Conservation (phyloP, 305 asterid species). For the Solanum aculeatissimum region DNA sequence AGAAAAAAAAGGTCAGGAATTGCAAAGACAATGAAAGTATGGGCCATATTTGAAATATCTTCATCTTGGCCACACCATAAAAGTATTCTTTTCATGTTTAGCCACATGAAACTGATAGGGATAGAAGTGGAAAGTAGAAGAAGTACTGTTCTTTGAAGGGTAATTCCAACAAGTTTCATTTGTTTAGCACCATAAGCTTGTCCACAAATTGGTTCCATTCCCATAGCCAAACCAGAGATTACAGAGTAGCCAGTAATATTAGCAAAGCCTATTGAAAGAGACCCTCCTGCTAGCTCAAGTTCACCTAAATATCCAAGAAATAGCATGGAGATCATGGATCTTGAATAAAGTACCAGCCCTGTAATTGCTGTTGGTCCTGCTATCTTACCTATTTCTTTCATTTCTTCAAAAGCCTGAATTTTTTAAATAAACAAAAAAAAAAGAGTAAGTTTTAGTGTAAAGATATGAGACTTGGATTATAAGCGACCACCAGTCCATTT, state of each 20-base stretch:
- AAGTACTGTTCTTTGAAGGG: constrained; percentile 68
- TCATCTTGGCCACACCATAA: constrained; percentile 74
- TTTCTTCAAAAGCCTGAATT: constrained; percentile 56
- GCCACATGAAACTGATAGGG: constrained; percentile 78
- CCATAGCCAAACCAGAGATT: constrained; percentile 94
- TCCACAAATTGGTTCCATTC: constrained; percentile 98
- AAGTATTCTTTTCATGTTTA: constrained; percentile 61
- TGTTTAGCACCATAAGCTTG: constrained; percentile 89
- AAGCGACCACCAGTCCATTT: neutral
- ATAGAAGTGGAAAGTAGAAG: constrained; percentile 62
- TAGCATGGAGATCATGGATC: constrained; percentile 93
- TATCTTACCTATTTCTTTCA: constrained; percentile 71
- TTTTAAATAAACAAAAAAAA: neutral
- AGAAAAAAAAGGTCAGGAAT: constrained; percentile 82
- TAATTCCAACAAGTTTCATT: constrained; percentile 75
- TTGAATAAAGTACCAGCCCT: constrained; percentile 63
- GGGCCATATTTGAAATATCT: constrained; percentile 62
- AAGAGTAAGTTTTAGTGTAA: neutral
- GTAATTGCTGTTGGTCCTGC: constrained; percentile 81
- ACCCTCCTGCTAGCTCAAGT: constrained; percentile 84
- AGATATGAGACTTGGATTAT: neutral
- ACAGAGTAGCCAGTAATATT: constrained; percentile 94
- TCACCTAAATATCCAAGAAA: constrained; percentile 89
- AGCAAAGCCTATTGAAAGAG: constrained; percentile 80
- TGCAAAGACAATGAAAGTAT: constrained; percentile 60